A percentile compares a stretch with the other conserved stretches of the same genome.
Conservation (phyloP, 2,329 filamentous ascomycete species). For the Tetracladium maxilliforme region DNA sequence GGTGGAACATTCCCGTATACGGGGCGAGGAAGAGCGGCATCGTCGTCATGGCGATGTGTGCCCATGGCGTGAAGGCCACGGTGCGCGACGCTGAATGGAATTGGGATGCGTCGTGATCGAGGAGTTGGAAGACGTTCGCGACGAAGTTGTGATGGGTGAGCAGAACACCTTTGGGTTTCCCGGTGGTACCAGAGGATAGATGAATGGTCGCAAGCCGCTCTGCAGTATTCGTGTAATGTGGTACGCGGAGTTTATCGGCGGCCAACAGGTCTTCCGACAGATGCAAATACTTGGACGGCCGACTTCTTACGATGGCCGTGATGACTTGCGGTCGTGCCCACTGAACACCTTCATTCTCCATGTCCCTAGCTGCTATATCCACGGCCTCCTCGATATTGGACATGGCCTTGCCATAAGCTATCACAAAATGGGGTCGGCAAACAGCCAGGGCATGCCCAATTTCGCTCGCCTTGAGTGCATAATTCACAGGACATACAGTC, state of each 20-base stretch:
- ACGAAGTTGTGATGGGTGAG: slow-evolving; percentile 73
- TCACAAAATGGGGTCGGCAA: slow-evolving; percentile 22
- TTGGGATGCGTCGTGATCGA: slow-evolving; percentile 17
- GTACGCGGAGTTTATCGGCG: slow-evolving; percentile 15
- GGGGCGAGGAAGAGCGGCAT: slow-evolving; percentile 26
- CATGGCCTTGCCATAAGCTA: slow-evolving; percentile 20
- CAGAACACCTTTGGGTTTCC: slow-evolving; percentile 69
- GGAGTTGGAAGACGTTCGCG: slow-evolving; percentile 44
- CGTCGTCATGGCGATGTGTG: slow-evolving; percentile 27
- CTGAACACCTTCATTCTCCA: slow-evolving; percentile 11
- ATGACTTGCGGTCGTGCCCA: slow-evolving; percentile 19
- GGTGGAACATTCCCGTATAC: slow-evolving; percentile 26
- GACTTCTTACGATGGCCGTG: slow-evolving; percentile 19
- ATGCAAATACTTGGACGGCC: slow-evolving; percentile 10
- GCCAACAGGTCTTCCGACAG: slow-evolving; percentile 18
- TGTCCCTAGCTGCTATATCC: slow-evolving; percentile 12
- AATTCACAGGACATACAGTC: slow-evolving; percentile 21
- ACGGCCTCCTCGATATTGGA: slow-evolving; percentile 16
- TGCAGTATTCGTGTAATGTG: slow-evolving; percentile 18
- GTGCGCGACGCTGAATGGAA: slow-evolving; percentile 18
- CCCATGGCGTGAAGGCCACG: slow-evolving; percentile 26
- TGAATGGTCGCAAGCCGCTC: slow-evolving; percentile 22
- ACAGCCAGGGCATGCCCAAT: slow-evolving; percentile 26
- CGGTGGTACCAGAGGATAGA: slow-evolving; percentile 57
- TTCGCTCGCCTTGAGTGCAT: slow-evolving; percentile 20